phyloP scores from a whole-genome alignment of 805 yeast genomes.

The Candida railenensis region DNA sequence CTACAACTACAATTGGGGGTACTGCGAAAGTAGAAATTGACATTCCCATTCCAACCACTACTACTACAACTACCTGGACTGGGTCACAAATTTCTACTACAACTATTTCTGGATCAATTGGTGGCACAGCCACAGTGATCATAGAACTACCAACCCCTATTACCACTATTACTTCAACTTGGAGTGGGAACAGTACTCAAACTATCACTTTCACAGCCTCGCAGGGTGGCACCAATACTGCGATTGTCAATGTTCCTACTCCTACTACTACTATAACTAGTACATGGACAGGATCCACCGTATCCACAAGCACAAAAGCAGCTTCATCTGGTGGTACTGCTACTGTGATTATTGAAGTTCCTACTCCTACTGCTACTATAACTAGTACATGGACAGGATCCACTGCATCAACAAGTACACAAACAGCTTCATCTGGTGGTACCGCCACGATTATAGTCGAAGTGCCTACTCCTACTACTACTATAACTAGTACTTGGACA shows the following conservation, averaged over 20 bases:
- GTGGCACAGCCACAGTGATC: constrained; percentile 7
- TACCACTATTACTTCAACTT: constrained; percentile 7
- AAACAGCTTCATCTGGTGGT: constrained; percentile 4
- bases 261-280: neutral
- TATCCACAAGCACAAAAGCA: neutral
- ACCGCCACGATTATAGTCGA: constrained; percentile 6
- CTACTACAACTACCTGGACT: constrained; percentile 11
- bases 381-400: neutral
- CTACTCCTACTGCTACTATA: constrained; percentile 5
- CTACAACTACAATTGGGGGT: too few relatives aligned
- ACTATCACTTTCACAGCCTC: neutral
- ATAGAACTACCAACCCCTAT: constrained; percentile 3
- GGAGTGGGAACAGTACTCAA: constrained; percentile 3
- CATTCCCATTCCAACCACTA: constrained; percentile 12
- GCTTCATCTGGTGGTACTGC: constrained; percentile 7
- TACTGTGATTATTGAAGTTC: constrained; percentile 14
- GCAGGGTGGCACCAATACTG: constrained; percentile 6
- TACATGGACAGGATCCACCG: constrained; percentile 5
- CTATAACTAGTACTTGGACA: constrained; percentile 8
- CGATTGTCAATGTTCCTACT: constrained; percentile 10
- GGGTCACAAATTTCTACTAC: constrained; percentile 7
- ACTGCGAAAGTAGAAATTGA: neutral
- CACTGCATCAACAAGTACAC: neutral
- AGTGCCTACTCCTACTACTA: constrained; percentile 4
- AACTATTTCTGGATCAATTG: constrained; percentile 2